Percentiles rank a stretch among this genome's conserved stretches.
These are phyloP conservation scores for Vitis hybrid DNA, from an alignment of 177 flowering plant species.

Conservation along the genomic window DNA sequence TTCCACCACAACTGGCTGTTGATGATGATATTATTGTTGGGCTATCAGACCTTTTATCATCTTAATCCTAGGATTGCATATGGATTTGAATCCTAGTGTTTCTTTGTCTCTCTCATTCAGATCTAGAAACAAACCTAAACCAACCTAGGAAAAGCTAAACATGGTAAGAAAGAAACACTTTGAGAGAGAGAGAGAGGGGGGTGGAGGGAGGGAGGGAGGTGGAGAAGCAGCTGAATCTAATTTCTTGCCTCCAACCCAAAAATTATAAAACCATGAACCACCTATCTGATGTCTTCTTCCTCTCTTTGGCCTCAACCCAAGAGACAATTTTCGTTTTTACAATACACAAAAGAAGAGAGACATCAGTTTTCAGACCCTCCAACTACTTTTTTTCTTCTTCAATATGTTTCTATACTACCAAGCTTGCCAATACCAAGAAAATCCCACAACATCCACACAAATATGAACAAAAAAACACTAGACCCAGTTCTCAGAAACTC, in stretches of 20 bases:
- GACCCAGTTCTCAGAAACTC: constrained; percentile 9
- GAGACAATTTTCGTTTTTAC: constrained; percentile 37
- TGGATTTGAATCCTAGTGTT: constrained; percentile 13
- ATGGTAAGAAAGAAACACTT: constrained; percentile 7
- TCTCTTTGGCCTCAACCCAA: constrained; percentile 46
- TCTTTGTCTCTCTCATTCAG: constrained; percentile 12
- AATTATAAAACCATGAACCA: not conserved
- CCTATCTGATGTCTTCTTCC: constrained; percentile 28
- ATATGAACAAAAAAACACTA: constrained; percentile 29
- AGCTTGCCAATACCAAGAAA: constrained; percentile 37
- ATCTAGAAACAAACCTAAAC: constrained; percentile 30
- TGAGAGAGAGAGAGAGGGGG: no score
- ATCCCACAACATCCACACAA: constrained; percentile 36
- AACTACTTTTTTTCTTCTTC: constrained; percentile 20
- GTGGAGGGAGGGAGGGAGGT: not conserved
- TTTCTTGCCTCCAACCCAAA: constrained; percentile 13
- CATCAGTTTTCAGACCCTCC: constrained; percentile 16
- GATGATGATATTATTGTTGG: constrained; percentile 28
- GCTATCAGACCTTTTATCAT: constrained; percentile 48
- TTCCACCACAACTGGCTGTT: constrained; percentile 36
- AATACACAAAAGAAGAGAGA: constrained; percentile 6
- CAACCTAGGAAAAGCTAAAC: constrained; percentile 22
- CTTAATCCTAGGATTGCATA: constrained; percentile 23
- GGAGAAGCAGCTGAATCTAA: not conserved
- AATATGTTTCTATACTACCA: constrained; percentile 16